Base-by-base conservation (phyloP, 1,284 basidiomycete species). In the Melampsora larici-populina region DNA sequence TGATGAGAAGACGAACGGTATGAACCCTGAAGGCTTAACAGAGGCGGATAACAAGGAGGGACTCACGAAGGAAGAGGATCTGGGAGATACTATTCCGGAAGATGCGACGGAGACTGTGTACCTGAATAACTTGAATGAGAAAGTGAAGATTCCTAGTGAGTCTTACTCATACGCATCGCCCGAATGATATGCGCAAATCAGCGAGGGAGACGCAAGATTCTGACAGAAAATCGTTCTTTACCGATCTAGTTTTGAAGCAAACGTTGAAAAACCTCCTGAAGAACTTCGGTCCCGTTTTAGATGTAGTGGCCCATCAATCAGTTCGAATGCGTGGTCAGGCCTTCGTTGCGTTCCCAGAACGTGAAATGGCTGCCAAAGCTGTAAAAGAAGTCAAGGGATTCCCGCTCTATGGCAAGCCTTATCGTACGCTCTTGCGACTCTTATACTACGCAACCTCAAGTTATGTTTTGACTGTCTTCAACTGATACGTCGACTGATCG, bases 311-410 rank as follows among this genome's bases (percentile, higher is more conserved):
- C 7, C 96, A 99, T 84, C 85, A 87, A 75, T 98, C 97, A 86
- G 85, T 97, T 79, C 89, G 96, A 46, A 99, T 99, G 97, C 88
- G 97, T 58, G 96, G 96, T 15, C 96, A 99, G 85, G 96, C 96
- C 6, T 99, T 99, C 82, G 92, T 99, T 24, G 93, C 92, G 43
- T 97, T 99, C 84, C 88, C 88, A 79, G 89, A 90, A 69, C 87
- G 89, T 70, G 91, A 95, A 78, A 88, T 89, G 73, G 96, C 96
- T 43, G 88, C 88, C 82, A 92, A 91, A 84, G 96, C 96, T 6
- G 87, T 92, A 87, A 91, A 89, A 85, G 96, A 99, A 84, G 94
- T 97, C 51, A 88, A 90, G 78, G 90, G 93, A 67, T 98, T 99
- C 83, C 96, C 96, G 8, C 85, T 99, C 43, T 99, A 99, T 83